Base-by-base conservation (phyloP, 192 early-diverging fungal species). In the Phlyctochytrium arcticum region DNA sequence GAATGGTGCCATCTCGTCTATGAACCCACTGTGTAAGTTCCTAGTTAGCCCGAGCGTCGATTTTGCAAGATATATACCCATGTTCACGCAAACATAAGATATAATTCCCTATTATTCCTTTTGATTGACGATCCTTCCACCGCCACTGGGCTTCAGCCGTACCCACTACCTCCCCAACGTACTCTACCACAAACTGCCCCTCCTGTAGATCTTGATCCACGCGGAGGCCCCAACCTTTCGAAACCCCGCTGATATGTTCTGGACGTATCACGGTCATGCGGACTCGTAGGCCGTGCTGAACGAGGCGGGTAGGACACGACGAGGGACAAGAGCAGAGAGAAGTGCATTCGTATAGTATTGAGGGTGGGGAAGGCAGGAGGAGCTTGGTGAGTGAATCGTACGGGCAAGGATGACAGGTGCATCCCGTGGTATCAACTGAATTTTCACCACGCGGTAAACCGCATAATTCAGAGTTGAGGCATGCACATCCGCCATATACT, bases 341-440 rank as follows among this genome's bases (percentile, higher is more conserved):
- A 37, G 73, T 77, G 65, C 75, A 77, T 55, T 77, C 75, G 59
- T 63, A 77, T 7, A 77, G n/a, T n/a, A n/a, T n/a, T n/a, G n/a
- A n/a, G n/a, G n/a, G n/a, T n/a, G n/a, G n/a, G n/a, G n/a, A n/a
- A n/a, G n/a, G n/a, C n/a, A n/a, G n/a, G n/a, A n/a, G n/a, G n/a
- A n/a, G n/a, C n/a, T n/a, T n/a, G n/a, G n/a, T n/a, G n/a, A n/a
- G n/a, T n/a, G n/a, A n/a, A n/a, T n/a, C n/a, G n/a, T n/a, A n/a
- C n/a, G n/a, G n/a, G n/a, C n/a, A n/a, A n/a, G n/a, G n/a, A n/a
- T n/a, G n/a, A n/a, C n/a, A n/a, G n/a, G n/a, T n/a, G n/a, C n/a
- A n/a, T n/a, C n/a, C n/a, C n/a, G n/a, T n/a, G n/a, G n/a, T n/a
- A n/a, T n/a, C n/a, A n/a, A n/a, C n/a, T n/a, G n/a, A n/a, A n/a